Evolutionary conservation across 768 basidiomycete genomes (phyloP).

Genomic region (Austroboletus eburneus): DNA sequence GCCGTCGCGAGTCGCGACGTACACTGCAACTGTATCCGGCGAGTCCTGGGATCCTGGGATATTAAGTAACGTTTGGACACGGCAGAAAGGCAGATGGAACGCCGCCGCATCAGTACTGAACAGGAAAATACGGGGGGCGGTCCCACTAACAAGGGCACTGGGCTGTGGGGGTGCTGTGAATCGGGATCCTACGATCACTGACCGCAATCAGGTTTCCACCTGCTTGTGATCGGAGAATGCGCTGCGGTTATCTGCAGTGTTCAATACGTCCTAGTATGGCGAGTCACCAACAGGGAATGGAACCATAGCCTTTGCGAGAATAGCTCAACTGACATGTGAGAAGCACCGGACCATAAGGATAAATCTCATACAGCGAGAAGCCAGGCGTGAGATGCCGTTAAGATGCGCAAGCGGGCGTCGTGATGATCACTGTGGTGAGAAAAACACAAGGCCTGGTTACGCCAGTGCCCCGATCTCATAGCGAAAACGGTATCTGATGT

Average conservation of each 20-base stretch:
- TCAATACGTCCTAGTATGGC: constrained; percentile 18
- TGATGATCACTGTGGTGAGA: constrained; percentile 15
- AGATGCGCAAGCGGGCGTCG: constrained; percentile 1
- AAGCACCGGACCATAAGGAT: constrained; percentile 11
- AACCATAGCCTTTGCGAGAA: constrained; percentile 18
- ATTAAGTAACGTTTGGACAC: not conserved
- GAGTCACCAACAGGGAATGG: constrained; percentile 16
- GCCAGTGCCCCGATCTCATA: constrained; percentile 17
- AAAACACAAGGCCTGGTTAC: constrained; percentile 16
- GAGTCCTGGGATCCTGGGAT: not conserved
- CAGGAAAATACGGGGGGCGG: constrained; percentile 2
- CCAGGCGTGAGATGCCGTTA: constrained; percentile 5
- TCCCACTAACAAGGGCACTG: constrained; percentile 13
- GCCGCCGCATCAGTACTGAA: constrained; percentile 3
- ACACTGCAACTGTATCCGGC: too few relatives aligned
- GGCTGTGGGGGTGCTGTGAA: constrained; percentile 23
- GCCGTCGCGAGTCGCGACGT: not conserved
- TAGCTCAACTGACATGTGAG: constrained; percentile 15
- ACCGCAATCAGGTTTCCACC: constrained; percentile 17
- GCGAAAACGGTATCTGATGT: constrained; percentile 13
- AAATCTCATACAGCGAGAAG: constrained; percentile 21
- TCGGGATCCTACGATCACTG: constrained; percentile 12
- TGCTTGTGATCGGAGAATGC: constrained; percentile 22
- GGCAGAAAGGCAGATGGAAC: constrained; percentile 5
- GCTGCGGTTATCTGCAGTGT: constrained; percentile 13